These are phyloP conservation scores for Stramenopiles sp. DNA, from an alignment of 352 stramenopile species.

Conservation along the genomic window DNA sequence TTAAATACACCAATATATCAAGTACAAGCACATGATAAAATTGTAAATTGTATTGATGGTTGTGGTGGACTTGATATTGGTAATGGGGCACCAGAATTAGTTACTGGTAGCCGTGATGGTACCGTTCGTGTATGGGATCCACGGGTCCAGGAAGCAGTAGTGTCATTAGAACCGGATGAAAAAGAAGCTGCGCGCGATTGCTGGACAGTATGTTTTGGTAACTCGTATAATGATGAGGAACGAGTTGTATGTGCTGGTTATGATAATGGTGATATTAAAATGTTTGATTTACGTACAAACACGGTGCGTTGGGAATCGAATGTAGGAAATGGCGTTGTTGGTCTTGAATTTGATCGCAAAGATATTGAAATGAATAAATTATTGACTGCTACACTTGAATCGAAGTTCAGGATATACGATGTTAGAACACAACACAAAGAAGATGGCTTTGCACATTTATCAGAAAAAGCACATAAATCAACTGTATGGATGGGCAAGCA, in stretches of 20 bases:
- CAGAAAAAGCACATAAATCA: constrained; percentile 74
- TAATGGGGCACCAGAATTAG: constrained; percentile 71
- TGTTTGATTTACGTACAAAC: constrained; percentile 76
- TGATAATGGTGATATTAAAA: constrained; percentile 90
- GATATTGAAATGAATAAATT: constrained; percentile 96
- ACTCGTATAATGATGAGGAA: constrained; percentile 76
- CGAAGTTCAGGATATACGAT: constrained; percentile 82
- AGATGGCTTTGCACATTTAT: constrained; percentile 69
- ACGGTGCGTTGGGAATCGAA: constrained; percentile 84
- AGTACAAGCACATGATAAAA: constrained; percentile 63
- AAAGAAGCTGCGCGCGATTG: constrained; percentile 59
- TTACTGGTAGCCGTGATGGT: constrained; percentile 70
- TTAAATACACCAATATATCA: constrained; percentile 43
- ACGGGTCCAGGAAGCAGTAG: constrained; percentile 59
- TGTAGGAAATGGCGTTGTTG: constrained; percentile 82
- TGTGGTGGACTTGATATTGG: constrained; percentile 64
- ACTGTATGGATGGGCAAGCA: constrained; percentile 81
- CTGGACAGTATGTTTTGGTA: constrained; percentile 84
- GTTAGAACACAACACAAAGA: constrained; percentile 68
- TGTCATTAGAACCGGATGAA: constrained; percentile 66
- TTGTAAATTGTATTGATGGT: constrained; percentile 86
- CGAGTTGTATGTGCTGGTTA: constrained; percentile 73
- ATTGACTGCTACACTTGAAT: constrained; percentile 78
- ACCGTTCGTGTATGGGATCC: constrained; percentile 84
- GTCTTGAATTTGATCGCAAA: constrained; percentile 77